Conservation (phyloP, 2,329 filamentous ascomycete species). For the Zopfia rhizophila region DNA sequence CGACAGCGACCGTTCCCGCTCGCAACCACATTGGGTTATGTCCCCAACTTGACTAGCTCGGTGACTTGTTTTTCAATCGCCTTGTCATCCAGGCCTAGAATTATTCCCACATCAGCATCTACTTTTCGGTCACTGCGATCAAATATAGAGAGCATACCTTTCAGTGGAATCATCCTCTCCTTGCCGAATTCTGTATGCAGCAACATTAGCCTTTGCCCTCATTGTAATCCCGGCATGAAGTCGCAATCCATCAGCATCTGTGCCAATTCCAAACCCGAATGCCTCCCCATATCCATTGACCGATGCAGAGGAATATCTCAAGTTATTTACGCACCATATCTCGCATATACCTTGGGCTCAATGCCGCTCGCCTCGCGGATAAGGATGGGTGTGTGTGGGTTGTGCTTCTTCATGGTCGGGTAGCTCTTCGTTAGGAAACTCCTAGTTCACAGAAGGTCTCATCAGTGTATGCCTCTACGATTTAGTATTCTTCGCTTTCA, state of each 20-base stretch:
- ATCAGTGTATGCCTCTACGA: constrained; percentile 10
- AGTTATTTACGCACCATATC: constrained; percentile 76
- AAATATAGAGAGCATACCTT: constrained; percentile 57
- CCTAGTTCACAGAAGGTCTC: constrained; percentile 59
- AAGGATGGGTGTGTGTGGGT: constrained; percentile 92
- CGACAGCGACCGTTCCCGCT: no score
- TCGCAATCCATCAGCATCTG: constrained; percentile 1
- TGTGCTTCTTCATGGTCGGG: constrained; percentile 99
- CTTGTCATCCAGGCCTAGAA: constrained; percentile 72
- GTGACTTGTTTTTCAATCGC: constrained; percentile 76
- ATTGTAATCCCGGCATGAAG: constrained; percentile 2
- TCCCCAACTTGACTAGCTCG: constrained; percentile 64
- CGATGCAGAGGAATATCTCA: background rate
- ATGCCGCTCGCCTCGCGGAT: constrained; percentile 90
- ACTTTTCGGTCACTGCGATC: background rate
- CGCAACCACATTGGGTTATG: no score
- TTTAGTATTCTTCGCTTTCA: constrained; percentile 4
- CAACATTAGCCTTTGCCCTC: constrained; percentile 19
- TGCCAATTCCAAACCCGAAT: background rate
- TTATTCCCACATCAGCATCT: background rate
- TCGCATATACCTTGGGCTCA: constrained; percentile 85
- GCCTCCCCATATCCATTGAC: background rate
- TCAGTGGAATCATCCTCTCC: constrained; percentile 72
- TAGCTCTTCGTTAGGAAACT: constrained; percentile 91
- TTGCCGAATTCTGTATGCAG: constrained; percentile 68